Evolutionary conservation across 164 flowering plant species (phyloP), one percentile per base, ranked within the genome.

Genomic region (Magnolia changhungtana): DNA sequence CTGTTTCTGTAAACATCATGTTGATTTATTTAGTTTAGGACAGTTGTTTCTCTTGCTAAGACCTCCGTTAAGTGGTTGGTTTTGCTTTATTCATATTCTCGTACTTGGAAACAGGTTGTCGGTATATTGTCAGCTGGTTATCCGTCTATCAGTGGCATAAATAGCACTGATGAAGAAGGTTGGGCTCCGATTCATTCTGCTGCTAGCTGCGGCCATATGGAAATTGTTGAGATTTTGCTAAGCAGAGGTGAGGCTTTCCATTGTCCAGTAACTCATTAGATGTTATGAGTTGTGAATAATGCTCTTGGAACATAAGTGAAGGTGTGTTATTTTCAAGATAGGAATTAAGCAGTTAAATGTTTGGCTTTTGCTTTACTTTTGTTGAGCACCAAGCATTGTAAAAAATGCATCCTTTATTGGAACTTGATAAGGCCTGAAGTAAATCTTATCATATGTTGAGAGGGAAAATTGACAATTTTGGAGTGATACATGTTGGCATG

Each of bases 171-270:
- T 78, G 99, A 96, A 73, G 99, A 94, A 85, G 98, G 99, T 0
- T 96, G 99, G 99, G 91, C 92, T 0, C 98, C 99, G 1, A 79
- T 96, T 81, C 99, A 96, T 82, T 92, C 98, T 51, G 94, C 99
- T 2, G 90, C 95, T 8, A 93, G 98, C 83, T 87, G 89, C 79
- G 99, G 99, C 24, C 84, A 90, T 87, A 61, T 71, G 4, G 88
- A 90, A 51, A 86, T 93, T 63, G 83, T 93, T 23, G 86, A 90
- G 52, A 80, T 82, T 72, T 83, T 95, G 81, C 81, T 95, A 0
- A 85, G 80, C 70, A 81, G 76, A 81, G 98, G 98, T 90, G 69
- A 74, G 81, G 4, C 20, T 9, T 70, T 74, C 27, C 16, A 29
- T 29, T 72, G 20, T 63, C n/a, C 21, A 63, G 13, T 63, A 67